Conservation (phyloP, 73 alveolate genomes). For the Blepharisma stoltei region DNA sequence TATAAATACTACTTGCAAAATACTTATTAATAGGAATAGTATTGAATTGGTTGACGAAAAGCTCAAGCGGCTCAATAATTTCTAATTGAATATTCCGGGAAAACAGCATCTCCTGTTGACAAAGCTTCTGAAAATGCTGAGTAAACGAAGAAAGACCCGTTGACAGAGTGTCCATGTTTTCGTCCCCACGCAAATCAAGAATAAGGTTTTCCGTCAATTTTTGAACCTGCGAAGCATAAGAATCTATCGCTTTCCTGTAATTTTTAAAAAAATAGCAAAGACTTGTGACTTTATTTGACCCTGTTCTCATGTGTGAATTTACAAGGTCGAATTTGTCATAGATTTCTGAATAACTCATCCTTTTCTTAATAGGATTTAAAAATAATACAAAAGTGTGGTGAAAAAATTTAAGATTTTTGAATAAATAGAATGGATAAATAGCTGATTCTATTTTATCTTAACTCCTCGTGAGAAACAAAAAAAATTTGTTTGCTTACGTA, state of each 20-base stretch:
- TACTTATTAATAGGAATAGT: no score
- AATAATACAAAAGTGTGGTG: no score
- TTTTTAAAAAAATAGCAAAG: background rate
- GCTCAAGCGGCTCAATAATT: conserved; percentile 25
- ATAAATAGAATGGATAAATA: no score
- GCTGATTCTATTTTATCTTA: no score
- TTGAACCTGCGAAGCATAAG: background rate
- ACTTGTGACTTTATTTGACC: background rate
- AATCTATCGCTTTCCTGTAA: background rate
- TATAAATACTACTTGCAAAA: no score
- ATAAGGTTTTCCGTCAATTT: background rate
- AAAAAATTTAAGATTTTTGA: no score
- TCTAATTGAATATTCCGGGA: conserved; percentile 19
- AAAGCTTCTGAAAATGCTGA: background rate
- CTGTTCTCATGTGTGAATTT: background rate
- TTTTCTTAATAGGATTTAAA: no score
- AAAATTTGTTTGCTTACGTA: no score
- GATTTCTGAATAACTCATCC: conserved; percentile 17
- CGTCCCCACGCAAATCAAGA: background rate
- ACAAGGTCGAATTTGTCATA: background rate
- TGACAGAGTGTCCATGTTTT: conserved; percentile 3
- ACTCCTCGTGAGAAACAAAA: no score
- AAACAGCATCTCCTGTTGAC: background rate
- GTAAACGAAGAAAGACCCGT: background rate
- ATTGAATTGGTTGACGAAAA: background rate